phyloP scores from a whole-genome alignment of 495 filamentous ascomycete species.

The Penicillium goetzii region DNA sequence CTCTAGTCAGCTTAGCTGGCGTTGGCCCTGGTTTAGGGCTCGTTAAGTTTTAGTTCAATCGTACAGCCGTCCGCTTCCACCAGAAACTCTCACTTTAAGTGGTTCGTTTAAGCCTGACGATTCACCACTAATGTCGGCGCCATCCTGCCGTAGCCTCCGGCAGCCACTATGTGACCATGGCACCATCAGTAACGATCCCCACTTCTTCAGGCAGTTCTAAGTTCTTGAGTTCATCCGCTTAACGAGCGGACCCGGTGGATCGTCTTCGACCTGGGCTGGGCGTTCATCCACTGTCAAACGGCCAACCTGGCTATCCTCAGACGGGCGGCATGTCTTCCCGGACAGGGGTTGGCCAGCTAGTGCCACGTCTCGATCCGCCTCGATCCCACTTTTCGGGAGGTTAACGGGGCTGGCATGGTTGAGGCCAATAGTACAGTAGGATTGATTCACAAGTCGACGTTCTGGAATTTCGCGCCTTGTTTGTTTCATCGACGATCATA shows the following conservation, averaged over 20 bases:
- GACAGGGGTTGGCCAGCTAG: not conserved
- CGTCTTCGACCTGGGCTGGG: not conserved
- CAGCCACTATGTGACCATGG: not conserved
- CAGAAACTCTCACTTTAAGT: not conserved
- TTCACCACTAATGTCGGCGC: not conserved
- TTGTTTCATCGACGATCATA: not conserved
- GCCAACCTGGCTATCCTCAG: not conserved
- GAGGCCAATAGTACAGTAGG: not conserved
- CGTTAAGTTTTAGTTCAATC: not conserved
- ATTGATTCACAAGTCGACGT: not conserved
- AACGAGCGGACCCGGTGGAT: not conserved
- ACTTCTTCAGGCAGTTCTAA: not conserved
- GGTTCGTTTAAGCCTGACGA: not conserved
- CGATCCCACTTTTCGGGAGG: not conserved
- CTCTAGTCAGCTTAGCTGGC: conserved; percentile 6
- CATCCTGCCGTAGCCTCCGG: not conserved
- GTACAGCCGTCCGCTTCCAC: not conserved
- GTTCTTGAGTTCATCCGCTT: not conserved
- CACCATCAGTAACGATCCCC: not conserved
- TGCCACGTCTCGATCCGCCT: not conserved
- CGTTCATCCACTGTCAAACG: conserved; percentile 1
- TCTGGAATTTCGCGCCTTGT: conserved; percentile 1
- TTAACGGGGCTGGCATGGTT: not conserved
- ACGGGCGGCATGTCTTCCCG: not conserved
- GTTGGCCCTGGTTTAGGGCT: not conserved